Evolutionary conservation across 345 rosid species (phyloP).

Genomic region (Odontarrhena argentea): DNA sequence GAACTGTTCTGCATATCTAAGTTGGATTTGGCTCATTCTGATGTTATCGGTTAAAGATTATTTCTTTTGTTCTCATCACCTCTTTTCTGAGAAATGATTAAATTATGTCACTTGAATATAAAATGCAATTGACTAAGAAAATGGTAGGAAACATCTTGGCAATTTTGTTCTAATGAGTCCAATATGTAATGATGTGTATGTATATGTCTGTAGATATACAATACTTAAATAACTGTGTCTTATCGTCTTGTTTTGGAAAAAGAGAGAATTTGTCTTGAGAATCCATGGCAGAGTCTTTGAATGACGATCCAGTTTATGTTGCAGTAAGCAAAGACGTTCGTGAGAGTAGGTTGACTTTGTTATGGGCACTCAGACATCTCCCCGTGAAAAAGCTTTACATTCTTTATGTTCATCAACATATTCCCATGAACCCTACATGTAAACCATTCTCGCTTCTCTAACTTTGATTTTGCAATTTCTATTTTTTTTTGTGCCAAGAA

Average conservation of each 20-base stretch:
- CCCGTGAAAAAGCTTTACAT: slow-evolving; percentile 42
- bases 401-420: slow-evolving; percentile 50
- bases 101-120: not conserved
- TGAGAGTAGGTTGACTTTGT: slow-evolving; percentile 52
- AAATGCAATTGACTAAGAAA: slow-evolving; percentile 23
- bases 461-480: not conserved
- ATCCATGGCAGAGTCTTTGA: slow-evolving; percentile 36
- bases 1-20: too few species aligned
- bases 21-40: too few species aligned
- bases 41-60: not conserved
- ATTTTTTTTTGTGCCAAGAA: slow-evolving; percentile 7
- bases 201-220: not conserved
- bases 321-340: slow-evolving; percentile 54
- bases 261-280: slow-evolving; percentile 31
- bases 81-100: slow-evolving; percentile 18
- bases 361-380: slow-evolving; percentile 56
- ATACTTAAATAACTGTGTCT: not conserved
- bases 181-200: not conserved
- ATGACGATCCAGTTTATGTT: slow-evolving; percentile 51
- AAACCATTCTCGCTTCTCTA: slow-evolving; percentile 13
- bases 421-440: slow-evolving; percentile 34
- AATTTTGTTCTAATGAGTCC: slow-evolving; percentile 1
- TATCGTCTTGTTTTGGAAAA: slow-evolving; percentile 23
- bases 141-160: slow-evolving; percentile 34
- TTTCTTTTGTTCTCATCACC: not conserved